Conservation (phyloP, 352 stramenopile genomes). For the Globisporangium parvum region DNA sequence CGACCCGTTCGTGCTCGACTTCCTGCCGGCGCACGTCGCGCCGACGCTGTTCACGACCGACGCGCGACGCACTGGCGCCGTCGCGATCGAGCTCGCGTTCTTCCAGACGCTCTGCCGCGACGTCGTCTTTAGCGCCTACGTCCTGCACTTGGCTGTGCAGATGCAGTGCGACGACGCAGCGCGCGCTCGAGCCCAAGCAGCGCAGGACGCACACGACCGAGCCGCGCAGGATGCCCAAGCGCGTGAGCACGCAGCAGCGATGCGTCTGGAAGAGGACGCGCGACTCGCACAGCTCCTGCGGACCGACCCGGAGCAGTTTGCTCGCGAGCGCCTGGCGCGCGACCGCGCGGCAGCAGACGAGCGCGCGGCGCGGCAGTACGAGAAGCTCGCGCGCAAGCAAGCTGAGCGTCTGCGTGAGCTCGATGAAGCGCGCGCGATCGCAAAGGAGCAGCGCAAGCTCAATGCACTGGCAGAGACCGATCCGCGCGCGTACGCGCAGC, state of each 20-base stretch:
- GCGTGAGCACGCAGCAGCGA: constrained; percentile 15
- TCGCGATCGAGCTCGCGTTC: constrained; percentile 46
- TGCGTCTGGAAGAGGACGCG: constrained; percentile 19
- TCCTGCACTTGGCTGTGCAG: constrained; percentile 39
- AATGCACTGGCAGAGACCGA: constrained; percentile 43
- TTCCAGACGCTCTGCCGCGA: constrained; percentile 55
- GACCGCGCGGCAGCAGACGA: constrained; percentile 26
- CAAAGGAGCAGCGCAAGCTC: constrained; percentile 57
- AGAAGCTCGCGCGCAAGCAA: constrained; percentile 42
- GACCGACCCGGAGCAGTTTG: constrained; percentile 35
- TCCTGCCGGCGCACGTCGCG: constrained; percentile 39
- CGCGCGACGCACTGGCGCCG: constrained; percentile 10
- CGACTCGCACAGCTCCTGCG: constrained; percentile 28
- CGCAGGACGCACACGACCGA: constrained; percentile 16
- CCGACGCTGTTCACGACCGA: constrained; percentile 20
- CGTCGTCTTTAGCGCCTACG: constrained; percentile 46
- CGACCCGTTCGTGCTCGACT: constrained; percentile 61
- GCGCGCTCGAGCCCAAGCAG: constrained; percentile 4
- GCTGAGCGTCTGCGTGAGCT: constrained; percentile 41
- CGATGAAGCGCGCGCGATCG: constrained; percentile 55
- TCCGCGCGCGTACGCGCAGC: constrained; percentile 36
- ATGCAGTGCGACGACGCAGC: constrained; percentile 42
- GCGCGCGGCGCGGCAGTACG: constrained; percentile 25
- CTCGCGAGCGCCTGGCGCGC: constrained; percentile 28
- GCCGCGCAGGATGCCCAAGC: not conserved